Evolutionary conservation across 495 filamentous ascomycete genomes (phyloP).

Genomic region (Chaetomidium leptoderma): DNA sequence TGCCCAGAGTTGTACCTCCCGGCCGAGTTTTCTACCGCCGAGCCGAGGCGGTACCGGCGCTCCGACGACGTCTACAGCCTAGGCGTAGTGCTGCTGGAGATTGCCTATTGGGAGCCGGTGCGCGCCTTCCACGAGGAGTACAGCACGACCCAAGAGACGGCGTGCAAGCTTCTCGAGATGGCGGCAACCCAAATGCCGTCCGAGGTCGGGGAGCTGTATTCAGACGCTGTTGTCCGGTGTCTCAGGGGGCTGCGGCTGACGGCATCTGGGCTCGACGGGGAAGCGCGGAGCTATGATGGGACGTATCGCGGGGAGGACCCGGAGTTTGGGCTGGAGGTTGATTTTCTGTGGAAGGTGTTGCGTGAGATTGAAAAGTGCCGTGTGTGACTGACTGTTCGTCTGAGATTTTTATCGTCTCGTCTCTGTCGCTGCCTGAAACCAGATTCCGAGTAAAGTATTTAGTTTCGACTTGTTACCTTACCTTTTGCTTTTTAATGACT

Average conservation of each 20-base stretch:
- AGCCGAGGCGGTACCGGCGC: not conserved
- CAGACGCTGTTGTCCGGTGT: not conserved
- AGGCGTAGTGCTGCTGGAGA: not conserved
- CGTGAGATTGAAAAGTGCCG: not conserved
- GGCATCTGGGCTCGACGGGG: not conserved
- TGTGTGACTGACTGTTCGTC: too few relatives aligned
- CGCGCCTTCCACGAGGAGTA: not conserved
- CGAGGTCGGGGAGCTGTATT: not conserved
- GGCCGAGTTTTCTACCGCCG: not conserved
- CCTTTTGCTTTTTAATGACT: too few relatives aligned
- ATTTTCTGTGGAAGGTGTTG: not conserved
- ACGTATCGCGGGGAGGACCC: not conserved
- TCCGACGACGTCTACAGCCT: conserved; percentile 1
- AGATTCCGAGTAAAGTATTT: too few relatives aligned
- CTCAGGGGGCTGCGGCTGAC: not conserved
- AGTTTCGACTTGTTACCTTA: too few relatives aligned
- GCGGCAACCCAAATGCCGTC: not conserved
- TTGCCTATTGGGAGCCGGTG: not conserved
- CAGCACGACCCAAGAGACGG: not conserved
- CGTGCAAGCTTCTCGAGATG: not conserved
- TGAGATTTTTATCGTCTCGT: too few relatives aligned
- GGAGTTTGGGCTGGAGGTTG: not conserved
- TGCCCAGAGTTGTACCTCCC: not conserved
- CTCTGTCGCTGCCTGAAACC: too few relatives aligned
- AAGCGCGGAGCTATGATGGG: not conserved